Evolutionary conservation across 352 stramenopile species (phyloP).

Genomic region (Pythium phragmitis): DNA sequence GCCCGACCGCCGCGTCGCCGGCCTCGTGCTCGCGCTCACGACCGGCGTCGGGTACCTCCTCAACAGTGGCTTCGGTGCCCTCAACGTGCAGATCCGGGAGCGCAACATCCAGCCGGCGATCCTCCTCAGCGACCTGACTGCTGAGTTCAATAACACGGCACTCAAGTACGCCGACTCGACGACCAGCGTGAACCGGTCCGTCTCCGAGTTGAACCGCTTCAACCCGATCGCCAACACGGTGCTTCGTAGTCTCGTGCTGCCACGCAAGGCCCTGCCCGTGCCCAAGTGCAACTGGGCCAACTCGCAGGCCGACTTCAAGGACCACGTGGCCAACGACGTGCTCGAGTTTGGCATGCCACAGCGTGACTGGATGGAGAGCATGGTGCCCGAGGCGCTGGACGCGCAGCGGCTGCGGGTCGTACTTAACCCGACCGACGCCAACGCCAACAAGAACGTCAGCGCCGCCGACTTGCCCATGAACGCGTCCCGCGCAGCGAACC

Average conservation of each 20-base stretch:
- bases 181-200: constrained; percentile 11
- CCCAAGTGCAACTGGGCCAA: background rate
- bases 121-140: constrained; percentile 3
- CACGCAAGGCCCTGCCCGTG: background rate
- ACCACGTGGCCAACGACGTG: constrained; percentile 2
- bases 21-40: background rate
- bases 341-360: constrained; percentile 13
- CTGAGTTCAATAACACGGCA: background rate
- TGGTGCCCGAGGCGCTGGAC: constrained; percentile 8
- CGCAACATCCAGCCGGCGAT: background rate
- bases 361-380: constrained; percentile 14
- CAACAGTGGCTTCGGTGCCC: constrained; percentile 15
- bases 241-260: constrained; percentile 16
- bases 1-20: background rate
- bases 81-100: constrained; percentile 18
- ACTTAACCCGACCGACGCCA: constrained; percentile 11
- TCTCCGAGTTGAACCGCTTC: background rate
- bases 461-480: constrained; percentile 12
- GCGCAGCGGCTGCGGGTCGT: background rate
- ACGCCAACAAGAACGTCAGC: constrained; percentile 6
- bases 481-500: constrained; percentile 7
- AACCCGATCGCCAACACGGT: constrained; percentile 19
- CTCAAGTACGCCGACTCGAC: constrained; percentile 6
- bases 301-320: background rate
- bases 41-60: constrained; percentile 2